Evolutionary conservation across 768 basidiomycete genomes (phyloP).

Genomic region (Mycena galopus): DNA sequence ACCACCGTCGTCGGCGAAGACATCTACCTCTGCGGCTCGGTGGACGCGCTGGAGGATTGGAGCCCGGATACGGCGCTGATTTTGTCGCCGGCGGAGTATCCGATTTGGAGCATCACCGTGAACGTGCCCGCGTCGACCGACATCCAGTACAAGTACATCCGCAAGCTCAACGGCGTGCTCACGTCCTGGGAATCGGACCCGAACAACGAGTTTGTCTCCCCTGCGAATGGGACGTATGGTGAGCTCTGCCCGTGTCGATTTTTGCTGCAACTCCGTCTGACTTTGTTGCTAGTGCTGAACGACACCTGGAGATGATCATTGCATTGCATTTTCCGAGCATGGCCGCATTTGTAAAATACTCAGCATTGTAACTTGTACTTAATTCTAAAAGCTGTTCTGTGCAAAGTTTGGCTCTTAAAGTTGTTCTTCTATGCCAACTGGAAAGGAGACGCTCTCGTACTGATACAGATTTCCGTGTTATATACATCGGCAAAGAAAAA

Average conservation of each 20-base stretch:
- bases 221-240: slow-evolving; percentile 50
- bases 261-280: neutral
- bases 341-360: neutral
- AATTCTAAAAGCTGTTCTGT: neutral
- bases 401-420: too few species aligned
- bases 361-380: slow-evolving; percentile 7
- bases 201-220: slow-evolving; percentile 67
- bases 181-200: slow-evolving; percentile 78
- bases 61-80: slow-evolving; percentile 66
- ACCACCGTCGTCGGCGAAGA: slow-evolving; percentile 75
- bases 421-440: neutral
- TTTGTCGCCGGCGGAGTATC: slow-evolving; percentile 70
- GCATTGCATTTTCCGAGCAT: neutral
- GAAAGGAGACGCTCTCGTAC: neutral
- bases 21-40: slow-evolving; percentile 76
- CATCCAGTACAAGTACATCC: slow-evolving; percentile 82
- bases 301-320: slow-evolving; percentile 24
- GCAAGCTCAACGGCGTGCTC: slow-evolving; percentile 64
- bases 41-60: slow-evolving; percentile 71
- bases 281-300: neutral
- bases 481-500: slow-evolving; percentile 7
- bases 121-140: slow-evolving; percentile 64
- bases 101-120: slow-evolving; percentile 76
- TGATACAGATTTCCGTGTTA: slow-evolving; percentile 27
- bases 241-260: neutral